phyloP scores from a whole-genome alignment of 176 grass and related monocot species.

The Elymus sibiricus region DNA sequence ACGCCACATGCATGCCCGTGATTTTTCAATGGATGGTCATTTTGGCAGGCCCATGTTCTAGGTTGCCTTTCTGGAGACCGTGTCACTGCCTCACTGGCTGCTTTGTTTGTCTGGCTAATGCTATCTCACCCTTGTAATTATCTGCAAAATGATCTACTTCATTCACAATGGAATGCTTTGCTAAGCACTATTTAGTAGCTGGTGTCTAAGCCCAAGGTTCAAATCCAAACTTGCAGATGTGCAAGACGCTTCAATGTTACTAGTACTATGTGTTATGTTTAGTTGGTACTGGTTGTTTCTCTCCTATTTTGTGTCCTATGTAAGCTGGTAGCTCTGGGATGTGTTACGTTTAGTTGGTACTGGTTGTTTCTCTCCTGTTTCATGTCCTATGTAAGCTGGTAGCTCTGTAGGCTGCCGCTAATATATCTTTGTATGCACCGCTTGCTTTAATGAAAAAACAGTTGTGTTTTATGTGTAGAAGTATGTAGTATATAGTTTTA shows the following conservation, averaged over 20 bases:
- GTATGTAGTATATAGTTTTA: not conserved
- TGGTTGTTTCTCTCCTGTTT: not conserved
- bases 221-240: not conserved
- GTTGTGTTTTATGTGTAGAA: not conserved
- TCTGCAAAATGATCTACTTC: not conserved
- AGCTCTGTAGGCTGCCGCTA: not conserved
- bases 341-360: not conserved
- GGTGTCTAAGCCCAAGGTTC: not conserved
- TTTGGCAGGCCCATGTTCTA: not conserved
- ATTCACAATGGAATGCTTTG: not conserved
- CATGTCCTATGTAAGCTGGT: not conserved
- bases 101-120: not conserved
- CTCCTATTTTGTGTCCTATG: not conserved
- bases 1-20: not conserved
- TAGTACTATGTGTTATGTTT: not conserved
- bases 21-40: not conserved
- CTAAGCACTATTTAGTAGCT: not conserved
- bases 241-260: not conserved
- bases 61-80: not conserved
- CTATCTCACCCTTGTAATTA: not conserved
- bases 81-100: not conserved
- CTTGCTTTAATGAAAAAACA: not conserved
- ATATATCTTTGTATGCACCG: not conserved
- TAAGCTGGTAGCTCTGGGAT: not conserved
- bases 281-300: not conserved